Evolutionary conservation across 2,329 filamentous ascomycete genomes (phyloP).

Genomic region (Pseudocercospora fuligena): DNA sequence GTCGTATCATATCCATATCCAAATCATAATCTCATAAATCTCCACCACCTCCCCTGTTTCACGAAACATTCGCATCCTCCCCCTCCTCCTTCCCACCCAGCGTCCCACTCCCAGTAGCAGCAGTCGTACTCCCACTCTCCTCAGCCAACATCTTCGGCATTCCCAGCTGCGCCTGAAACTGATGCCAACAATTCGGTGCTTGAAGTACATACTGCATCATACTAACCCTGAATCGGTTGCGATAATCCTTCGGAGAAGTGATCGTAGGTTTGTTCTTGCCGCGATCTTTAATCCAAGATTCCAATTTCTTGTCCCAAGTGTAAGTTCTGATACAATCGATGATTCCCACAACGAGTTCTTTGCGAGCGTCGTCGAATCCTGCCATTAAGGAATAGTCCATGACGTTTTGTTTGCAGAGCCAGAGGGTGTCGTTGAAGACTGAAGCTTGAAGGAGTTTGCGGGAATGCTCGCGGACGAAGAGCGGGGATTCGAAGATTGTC

Average conservation of each 20-base stretch:
- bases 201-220: constrained; percentile 89
- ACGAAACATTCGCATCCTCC: background rate
- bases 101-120: background rate
- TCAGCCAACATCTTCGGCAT: constrained; percentile 40
- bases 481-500: constrained; percentile 95
- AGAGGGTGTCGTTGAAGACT: constrained; percentile 97
- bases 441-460: constrained; percentile 90
- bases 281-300: constrained; percentile 98
- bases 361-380: constrained; percentile 85
- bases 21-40: background rate
- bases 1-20: constrained; percentile 1
- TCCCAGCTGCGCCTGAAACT: constrained; percentile 56
- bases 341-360: constrained; percentile 94
- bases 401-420: constrained; percentile 90
- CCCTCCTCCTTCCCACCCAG: background rate
- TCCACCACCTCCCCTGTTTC: background rate
- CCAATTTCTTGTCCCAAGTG: constrained; percentile 99
- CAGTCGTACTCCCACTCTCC: constrained; percentile 8
- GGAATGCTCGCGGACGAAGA: constrained; percentile 93
- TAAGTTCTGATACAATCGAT: constrained; percentile 99
- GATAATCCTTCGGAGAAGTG: constrained; percentile 96
- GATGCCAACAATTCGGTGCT: constrained; percentile 76
- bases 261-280: constrained; percentile 89
- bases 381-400: constrained; percentile 99
- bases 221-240: constrained; percentile 90